Evolutionary conservation across 2,329 filamentous ascomycete genomes (phyloP), one percentile per base, ranked within the genome.

Genomic region (Teratosphaeria epicoccoides): DNA sequence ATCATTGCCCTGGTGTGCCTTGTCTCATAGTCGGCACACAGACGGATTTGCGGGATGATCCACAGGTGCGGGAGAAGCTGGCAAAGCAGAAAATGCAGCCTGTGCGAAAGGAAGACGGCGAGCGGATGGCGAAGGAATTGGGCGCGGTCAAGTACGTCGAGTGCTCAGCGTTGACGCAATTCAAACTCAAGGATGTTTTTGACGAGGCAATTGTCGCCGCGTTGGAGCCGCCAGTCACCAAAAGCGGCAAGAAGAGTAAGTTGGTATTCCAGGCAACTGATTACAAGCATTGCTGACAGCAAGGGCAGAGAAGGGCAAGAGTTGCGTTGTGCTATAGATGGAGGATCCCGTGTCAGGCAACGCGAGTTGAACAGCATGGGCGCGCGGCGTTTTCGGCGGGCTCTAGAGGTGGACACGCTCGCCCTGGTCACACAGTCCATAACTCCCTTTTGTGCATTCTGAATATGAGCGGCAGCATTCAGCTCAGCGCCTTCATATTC

Each of bases 121-220:
- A 97, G 71, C 79, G 83, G 62, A 96, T 97, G 88, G 91, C 93
- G 2, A 95, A 91, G 76, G 91, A 97, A 57, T 75, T 97, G n/a
- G 89, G 89, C 56, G 93, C 93, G 4, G 88, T 98, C 64, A 97
- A 96, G 77, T 98, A 98, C 64, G 93, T 97, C 58, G 93, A 98
- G 75, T 98, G 93, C 76, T 96, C 90, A 68, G 93, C 93, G 52
- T 75, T 98, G 70, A 97, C 93, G 57, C 93, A 98, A 76, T 96
- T 90, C 76, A 96, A 96, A 75, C 76, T 98, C 60, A 98, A 98
- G 79, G 93, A 97, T 68, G 93, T 98, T 17, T 98, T 98, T 72
- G 93, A 98, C 66, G 93, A 97, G 86, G 91, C 91, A 24, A 97
- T 97, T 64, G 91, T 97, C 59, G 91, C 91, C 57, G 91, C 91